These are phyloP conservation scores for Nannizzia gypsea DNA, from an alignment of 2,329 filamentous ascomycete species.

Conservation along the genomic window DNA sequence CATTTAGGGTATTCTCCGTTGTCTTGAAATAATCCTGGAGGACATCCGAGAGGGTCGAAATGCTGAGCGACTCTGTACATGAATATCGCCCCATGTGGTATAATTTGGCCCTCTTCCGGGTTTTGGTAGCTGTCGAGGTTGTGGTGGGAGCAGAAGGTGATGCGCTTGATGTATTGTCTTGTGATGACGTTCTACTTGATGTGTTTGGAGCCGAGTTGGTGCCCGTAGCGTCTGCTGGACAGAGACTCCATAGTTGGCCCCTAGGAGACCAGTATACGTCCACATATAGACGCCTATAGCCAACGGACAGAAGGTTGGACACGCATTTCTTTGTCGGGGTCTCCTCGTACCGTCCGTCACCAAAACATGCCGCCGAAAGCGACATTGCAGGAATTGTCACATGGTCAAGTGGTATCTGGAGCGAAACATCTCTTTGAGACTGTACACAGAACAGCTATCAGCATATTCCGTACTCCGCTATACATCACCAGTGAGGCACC, in stretches of 20 bases:
- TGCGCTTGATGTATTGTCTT: neutral
- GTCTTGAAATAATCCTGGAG: slow-evolving; percentile 42
- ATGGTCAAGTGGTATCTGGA: slow-evolving; percentile 51
- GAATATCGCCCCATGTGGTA: slow-evolving; percentile 42
- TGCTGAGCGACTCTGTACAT: slow-evolving; percentile 44
- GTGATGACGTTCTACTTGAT: neutral
- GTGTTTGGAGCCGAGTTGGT: slow-evolving; percentile 11
- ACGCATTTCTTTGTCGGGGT: slow-evolving; percentile 44
- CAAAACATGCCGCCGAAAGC: slow-evolving; percentile 49
- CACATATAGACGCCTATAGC: slow-evolving; percentile 46
- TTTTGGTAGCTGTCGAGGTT: slow-evolving; percentile 1
- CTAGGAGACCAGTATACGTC: slow-evolving; percentile 54
- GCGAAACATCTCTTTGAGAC: slow-evolving; percentile 51
- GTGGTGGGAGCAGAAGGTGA: neutral
- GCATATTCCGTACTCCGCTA: neutral
- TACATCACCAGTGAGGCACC: neutral
- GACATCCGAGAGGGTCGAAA: slow-evolving; percentile 40
- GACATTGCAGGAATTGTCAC: slow-evolving; percentile 47
- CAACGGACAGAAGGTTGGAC: slow-evolving; percentile 50
- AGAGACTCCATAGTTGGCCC: slow-evolving; percentile 46
- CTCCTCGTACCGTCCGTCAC: slow-evolving; percentile 42
- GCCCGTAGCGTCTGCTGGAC: slow-evolving; percentile 37
- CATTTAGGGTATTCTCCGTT: slow-evolving; percentile 45
- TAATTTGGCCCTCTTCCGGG: slow-evolving; percentile 16
- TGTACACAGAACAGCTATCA: slow-evolving; percentile 18